Evolutionary conservation across 202 grass and related monocot genomes (phyloP).

Genomic region (Setaria viridis): DNA sequence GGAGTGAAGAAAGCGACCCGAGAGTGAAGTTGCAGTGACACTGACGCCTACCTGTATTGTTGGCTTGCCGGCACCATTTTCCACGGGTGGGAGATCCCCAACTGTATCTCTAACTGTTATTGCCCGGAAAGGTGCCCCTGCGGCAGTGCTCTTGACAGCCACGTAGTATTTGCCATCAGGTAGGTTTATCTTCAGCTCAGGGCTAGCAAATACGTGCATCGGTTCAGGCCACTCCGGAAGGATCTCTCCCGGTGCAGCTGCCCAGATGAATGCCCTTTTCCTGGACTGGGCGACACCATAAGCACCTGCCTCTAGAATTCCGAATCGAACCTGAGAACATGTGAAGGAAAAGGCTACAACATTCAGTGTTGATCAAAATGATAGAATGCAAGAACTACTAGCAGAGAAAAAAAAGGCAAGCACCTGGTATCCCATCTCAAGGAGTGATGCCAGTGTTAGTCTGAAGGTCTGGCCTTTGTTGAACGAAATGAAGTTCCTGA

Average conservation of each 20-base stretch:
- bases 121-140: constrained; percentile 74
- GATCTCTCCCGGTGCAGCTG: constrained; percentile 61
- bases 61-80: constrained; percentile 70
- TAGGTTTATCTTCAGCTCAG: constrained; percentile 64
- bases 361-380: neutral
- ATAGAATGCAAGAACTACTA: neutral
- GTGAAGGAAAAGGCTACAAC: constrained; percentile 7
- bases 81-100: constrained; percentile 64
- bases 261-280: constrained; percentile 86
- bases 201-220: constrained; percentile 69
- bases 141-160: constrained; percentile 58
- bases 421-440: constrained; percentile 89
- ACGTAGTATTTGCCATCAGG: constrained; percentile 51
- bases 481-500: constrained; percentile 83
- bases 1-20: constrained; percentile 1
- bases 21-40: constrained; percentile 5
- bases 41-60: constrained; percentile 53
- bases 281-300: constrained; percentile 77
- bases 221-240: constrained; percentile 84
- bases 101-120: constrained; percentile 70
- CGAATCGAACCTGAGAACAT: constrained; percentile 70
- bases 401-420: neutral
- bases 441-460: constrained; percentile 69
- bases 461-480: constrained; percentile 85
- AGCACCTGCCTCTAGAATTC: constrained; percentile 79